Percentiles rank a stretch among this genome's conserved stretches.
Evolutionary conservation across 257 asterid genomes (phyloP).

Genomic region (Solanum pennellii): DNA sequence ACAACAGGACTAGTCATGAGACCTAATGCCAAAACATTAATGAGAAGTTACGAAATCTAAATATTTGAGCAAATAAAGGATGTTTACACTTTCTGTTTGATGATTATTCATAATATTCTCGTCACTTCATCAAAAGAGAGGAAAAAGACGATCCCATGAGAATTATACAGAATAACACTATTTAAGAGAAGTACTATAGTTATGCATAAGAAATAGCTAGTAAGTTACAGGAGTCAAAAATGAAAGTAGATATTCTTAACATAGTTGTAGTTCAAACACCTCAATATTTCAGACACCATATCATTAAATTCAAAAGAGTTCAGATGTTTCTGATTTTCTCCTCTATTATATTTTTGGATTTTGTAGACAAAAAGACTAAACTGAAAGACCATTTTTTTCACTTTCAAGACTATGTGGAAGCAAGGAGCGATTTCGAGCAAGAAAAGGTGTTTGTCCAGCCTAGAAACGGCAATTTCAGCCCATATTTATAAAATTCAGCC

Average conservation of each 20-base stretch:
- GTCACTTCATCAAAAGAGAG: not conserved
- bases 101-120: not conserved
- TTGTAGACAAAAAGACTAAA: not conserved
- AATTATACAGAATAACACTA: not conserved
- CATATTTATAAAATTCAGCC: not conserved
- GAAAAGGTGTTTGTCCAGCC: not conserved
- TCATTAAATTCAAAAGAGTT: not conserved
- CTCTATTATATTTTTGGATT: not conserved
- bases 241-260: not conserved
- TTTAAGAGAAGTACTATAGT: not conserved
- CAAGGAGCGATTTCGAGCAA: not conserved
- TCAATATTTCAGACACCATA: not conserved
- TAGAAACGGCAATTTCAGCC: not conserved
- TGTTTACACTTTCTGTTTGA: not conserved
- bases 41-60: not conserved
- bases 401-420: not conserved
- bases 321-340: not conserved
- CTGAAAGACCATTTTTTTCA: not conserved
- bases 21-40: not conserved
- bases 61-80: not conserved
- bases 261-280: not conserved
- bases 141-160: not conserved
- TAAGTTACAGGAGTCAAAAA: not conserved
- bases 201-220: not conserved
- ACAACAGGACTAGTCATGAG: not conserved